A percentile compares a stretch with the other conserved stretches of the same genome.
Conservation (phyloP, 768 basidiomycete species). For the Leccinellum rugosiceps region DNA sequence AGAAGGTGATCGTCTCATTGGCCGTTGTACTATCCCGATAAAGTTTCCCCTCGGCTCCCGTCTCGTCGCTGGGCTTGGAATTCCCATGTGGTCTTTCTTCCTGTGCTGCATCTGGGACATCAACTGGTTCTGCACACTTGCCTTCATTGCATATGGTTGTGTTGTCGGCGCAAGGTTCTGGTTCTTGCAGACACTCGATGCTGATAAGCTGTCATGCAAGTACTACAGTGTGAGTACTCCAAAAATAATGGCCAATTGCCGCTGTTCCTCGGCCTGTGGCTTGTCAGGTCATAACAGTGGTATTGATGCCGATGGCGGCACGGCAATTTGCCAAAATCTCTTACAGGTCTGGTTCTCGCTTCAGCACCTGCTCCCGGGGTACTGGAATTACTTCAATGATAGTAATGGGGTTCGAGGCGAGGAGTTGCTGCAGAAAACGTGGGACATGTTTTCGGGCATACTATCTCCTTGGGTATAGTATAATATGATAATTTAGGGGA, state of each 20-base stretch:
- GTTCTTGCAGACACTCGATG: slow-evolving; percentile 24
- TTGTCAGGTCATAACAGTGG: background rate
- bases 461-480: background rate
- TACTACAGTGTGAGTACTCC: slow-evolving; percentile 34
- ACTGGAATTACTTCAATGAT: slow-evolving; percentile 33
- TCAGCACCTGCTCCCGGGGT: slow-evolving; percentile 33
- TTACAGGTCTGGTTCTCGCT: slow-evolving; percentile 36
- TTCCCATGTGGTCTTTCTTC: slow-evolving; percentile 39
- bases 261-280: background rate
- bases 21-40: slow-evolving; percentile 44
- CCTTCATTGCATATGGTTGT: slow-evolving; percentile 31
- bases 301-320: background rate
- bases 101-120: slow-evolving; percentile 37
- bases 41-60: slow-evolving; percentile 39
- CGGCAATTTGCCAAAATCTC: background rate
- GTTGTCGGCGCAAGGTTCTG: slow-evolving; percentile 36
- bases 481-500: background rate
- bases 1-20: slow-evolving; percentile 39
- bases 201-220: slow-evolving; percentile 35
- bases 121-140: slow-evolving; percentile 20
- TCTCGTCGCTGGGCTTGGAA: slow-evolving; percentile 29
- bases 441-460: slow-evolving; percentile 15
- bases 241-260: background rate
- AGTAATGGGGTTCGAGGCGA: slow-evolving; percentile 2
- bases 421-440: slow-evolving; percentile 19